Evolutionary conservation across 352 stramenopile genomes (phyloP).

Genomic region (Phytopythium delawarense): DNA sequence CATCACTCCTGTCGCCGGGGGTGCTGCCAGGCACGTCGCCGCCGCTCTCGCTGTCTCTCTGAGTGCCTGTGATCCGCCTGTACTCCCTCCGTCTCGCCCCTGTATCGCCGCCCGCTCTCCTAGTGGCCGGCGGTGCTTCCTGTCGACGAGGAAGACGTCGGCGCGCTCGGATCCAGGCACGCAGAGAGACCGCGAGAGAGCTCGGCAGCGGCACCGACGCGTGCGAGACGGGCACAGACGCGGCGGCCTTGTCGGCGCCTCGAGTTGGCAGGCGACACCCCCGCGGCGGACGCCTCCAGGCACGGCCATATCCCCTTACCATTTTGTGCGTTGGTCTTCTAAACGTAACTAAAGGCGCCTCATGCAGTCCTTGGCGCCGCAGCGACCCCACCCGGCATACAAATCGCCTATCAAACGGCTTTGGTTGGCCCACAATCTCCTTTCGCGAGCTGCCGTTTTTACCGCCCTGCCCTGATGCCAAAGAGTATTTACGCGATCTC

Average conservation of each 20-base stretch:
- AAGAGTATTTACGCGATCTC: slow-evolving; percentile 20
- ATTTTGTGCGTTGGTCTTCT: slow-evolving; percentile 88
- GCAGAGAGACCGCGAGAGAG: neutral
- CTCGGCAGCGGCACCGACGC: neutral
- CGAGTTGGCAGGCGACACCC: neutral
- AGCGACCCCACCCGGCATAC: slow-evolving; percentile 17
- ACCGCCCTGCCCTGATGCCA: neutral
- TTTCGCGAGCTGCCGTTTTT: slow-evolving; percentile 8
- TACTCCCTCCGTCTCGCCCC: neutral
- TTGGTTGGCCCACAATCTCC: slow-evolving; percentile 37
- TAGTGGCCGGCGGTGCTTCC: too few species aligned
- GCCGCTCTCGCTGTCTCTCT: neutral
- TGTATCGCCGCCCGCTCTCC: neutral
- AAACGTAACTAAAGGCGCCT: slow-evolving; percentile 76
- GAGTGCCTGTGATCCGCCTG: neutral
- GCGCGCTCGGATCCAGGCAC: neutral
- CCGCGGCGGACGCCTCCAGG: neutral
- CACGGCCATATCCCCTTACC: slow-evolving; percentile 31
- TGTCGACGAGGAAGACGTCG: neutral
- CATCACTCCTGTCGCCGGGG: neutral
- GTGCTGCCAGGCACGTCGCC: neutral
- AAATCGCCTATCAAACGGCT: slow-evolving; percentile 26
- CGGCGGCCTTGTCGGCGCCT: too few species aligned
- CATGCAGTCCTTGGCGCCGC: slow-evolving; percentile 27
- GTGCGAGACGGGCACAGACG: neutral